Percentiles rank a stretch among this genome's conserved stretches.
phyloP scores from a whole-genome alignment of 805 yeast species.

The Candida ipomoeae region DNA sequence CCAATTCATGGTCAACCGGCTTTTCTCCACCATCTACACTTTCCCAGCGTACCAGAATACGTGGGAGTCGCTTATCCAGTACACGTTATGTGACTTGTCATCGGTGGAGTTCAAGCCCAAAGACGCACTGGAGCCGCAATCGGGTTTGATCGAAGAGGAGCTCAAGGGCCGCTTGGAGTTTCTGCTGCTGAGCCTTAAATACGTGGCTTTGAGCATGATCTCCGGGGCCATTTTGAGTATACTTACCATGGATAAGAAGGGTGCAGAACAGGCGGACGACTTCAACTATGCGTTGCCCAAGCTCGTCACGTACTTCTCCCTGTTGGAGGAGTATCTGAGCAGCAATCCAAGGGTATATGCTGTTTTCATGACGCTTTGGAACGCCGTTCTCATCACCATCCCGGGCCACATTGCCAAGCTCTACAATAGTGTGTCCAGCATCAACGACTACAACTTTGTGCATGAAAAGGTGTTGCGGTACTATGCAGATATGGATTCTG shows the following conservation, averaged over 20 bases:
- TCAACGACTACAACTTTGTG: conserved; percentile 26
- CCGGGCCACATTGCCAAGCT: conserved; percentile 20
- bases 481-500: conserved; percentile 14
- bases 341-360: conserved; percentile 16
- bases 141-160: conserved; percentile 20
- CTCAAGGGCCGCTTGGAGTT: conserved; percentile 30
- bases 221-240: conserved; percentile 36
- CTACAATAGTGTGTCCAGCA: conserved; percentile 23
- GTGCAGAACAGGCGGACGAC: conserved; percentile 16
- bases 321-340: conserved; percentile 22
- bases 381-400: conserved; percentile 17
- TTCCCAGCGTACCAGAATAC: conserved; percentile 27
- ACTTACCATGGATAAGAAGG: conserved; percentile 21
- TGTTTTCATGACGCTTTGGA: conserved; percentile 27
- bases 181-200: conserved; percentile 18
- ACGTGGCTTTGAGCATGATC: conserved; percentile 33
- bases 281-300: conserved; percentile 17
- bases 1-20: conserved; percentile 10
- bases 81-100: conserved; percentile 43
- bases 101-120: conserved; percentile 22
- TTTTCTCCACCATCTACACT: conserved; percentile 32
- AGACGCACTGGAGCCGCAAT: conserved; percentile 13
- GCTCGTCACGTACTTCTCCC: conserved; percentile 23
- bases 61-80: conserved; percentile 40
- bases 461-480: conserved; percentile 22